Base-by-base conservation (phyloP, 1,284 basidiomycete genomes). In the Ceraceosorus bombacis region DNA sequence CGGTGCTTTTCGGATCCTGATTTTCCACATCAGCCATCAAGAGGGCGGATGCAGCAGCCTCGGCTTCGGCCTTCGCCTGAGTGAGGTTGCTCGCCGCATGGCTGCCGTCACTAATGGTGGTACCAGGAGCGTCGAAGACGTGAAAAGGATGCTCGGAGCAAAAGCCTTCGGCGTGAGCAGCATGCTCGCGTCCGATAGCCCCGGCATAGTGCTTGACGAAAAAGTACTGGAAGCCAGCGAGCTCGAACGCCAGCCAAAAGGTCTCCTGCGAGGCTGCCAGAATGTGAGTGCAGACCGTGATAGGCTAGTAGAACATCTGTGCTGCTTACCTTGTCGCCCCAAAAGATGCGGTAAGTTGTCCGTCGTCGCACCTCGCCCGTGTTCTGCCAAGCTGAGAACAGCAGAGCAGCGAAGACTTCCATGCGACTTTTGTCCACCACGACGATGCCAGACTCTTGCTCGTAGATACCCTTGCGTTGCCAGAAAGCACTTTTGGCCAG, bases 351-450 rank as follows among this genome's bases (percentile, higher is more conserved):
- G 37, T 68, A 68, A 4, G 67, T 68, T 4, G 64, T 66, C 60
- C 62, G 64, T n/a, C 67, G 62, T 5, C 67, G 49, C 48, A 68
- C 67, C 48, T 63, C 60, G 6, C 64, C 64, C 64, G 64, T 66
- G 52, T 68, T 68, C 54, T 66, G 64, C 67, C 67, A 68, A 5
- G 65, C 65, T 1, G 67, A 60, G 55, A 68, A 68, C 15, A 68
- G 55, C 50, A 68, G 43, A 0, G 67, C 64, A 4, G 65, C 64
- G 55, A 68, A 68, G 4, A 65, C 65, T 15, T 65, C 60, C 36
- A 59, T 64, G 58, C 51, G 58, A 2, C 67, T 39, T 55, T 68
- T 68, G 59, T 68, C 67, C 13, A 68, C 60, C 12, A 68, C 65
- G 5, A 68, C 67, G 15, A 68, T 65, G 13, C 67, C 67, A 10